Conservation (phyloP, 2,329 filamentous ascomycete genomes). For the Curvularia verruculosa region DNA sequence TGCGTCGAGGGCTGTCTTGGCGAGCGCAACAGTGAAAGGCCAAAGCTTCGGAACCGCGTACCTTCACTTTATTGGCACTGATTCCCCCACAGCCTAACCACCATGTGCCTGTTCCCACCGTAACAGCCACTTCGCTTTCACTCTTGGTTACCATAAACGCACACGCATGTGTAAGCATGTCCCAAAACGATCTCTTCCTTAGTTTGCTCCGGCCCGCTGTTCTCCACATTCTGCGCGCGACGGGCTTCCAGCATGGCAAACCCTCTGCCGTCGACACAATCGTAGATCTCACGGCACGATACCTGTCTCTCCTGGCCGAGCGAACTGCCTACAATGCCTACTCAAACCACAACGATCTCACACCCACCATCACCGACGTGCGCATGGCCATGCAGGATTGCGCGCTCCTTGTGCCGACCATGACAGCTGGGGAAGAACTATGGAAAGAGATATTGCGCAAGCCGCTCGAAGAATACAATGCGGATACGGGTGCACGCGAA, state of each 20-base stretch:
- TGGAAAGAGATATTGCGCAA: slow-evolving; percentile 60
- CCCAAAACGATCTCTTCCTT: slow-evolving; percentile 63
- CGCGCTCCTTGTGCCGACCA: slow-evolving; percentile 74
- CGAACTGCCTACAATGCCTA: slow-evolving; percentile 73
- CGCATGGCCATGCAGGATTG: slow-evolving; percentile 84
- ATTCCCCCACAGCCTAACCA: slow-evolving; percentile 7
- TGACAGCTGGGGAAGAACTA: slow-evolving; percentile 70
- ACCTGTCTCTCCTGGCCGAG: slow-evolving; percentile 76
- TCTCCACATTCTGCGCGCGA: slow-evolving; percentile 88
- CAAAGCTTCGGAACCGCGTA: slow-evolving; percentile 27
- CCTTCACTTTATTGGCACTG: slow-evolving; percentile 18
- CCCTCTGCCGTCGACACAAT: slow-evolving; percentile 84
- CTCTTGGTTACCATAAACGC: not conserved
- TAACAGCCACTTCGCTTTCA: slow-evolving; percentile 24
- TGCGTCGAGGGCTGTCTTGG: slow-evolving; percentile 23
- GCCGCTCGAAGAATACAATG: slow-evolving; percentile 52
- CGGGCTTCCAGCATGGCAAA: slow-evolving; percentile 83
- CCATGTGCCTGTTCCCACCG: slow-evolving; percentile 32
- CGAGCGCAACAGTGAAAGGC: slow-evolving; percentile 23
- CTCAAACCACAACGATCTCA: slow-evolving; percentile 70
- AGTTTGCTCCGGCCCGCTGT: slow-evolving; percentile 84
- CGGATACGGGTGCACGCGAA: slow-evolving; percentile 47
- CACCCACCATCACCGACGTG: slow-evolving; percentile 74
- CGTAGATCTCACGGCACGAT: slow-evolving; percentile 84
- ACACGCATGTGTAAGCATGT: slow-evolving; percentile 37